Base-by-base conservation (phyloP, 352 stramenopile genomes). In the Thalassiosira sp. region DNA sequence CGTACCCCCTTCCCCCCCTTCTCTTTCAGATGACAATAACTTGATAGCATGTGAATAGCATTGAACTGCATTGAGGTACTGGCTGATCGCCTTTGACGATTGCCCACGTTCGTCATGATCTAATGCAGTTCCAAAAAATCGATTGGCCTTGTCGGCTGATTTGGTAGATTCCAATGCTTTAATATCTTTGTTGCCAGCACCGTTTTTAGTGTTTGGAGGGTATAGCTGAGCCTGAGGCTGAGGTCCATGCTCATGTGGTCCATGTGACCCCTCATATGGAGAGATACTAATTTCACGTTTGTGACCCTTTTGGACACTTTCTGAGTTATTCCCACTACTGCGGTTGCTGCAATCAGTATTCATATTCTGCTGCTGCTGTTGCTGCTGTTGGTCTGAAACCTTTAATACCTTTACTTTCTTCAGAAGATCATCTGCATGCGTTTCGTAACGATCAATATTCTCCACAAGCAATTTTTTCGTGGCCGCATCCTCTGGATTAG, bases 381-480 rank as follows among this genome's bases (percentile, higher is more conserved):
- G 18, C 27, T 56, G 46, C 22, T 27, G 16, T 16, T 63, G 5
- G 5, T 46, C 33, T 5, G n/a, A 11, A 16, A 51, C 33, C 66
- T 62, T 68, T 56, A 75, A 54, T 63, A 62, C 22, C 72, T 45
- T 37, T n/a, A 42, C 51, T 43, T 70, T 48, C 46, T 58, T 54
- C 2, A 42, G 15, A 16, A 76, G 33, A 33, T 69, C 22, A 15
- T 76, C 43, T 8, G 84, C 84, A 25, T 62, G 40, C 3, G 70
- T 6, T 56, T 83, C 75, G 27, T 89, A 90, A 18, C 78, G 46
- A 28, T 74, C 45, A 33, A 88, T 83, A 7, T 90, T 89, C 22
- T 85, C 59, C 28, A 75, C 37, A 1, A 87, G 28, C 8, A 89
- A 62, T 22, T 20, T 60, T 60, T 20, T 81, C 56, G 28, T 48